Percentiles rank a stretch among this genome's conserved stretches.
Conservation (phyloP, 176 grass and related monocot species). For the Eremochloa ophiuroides region DNA sequence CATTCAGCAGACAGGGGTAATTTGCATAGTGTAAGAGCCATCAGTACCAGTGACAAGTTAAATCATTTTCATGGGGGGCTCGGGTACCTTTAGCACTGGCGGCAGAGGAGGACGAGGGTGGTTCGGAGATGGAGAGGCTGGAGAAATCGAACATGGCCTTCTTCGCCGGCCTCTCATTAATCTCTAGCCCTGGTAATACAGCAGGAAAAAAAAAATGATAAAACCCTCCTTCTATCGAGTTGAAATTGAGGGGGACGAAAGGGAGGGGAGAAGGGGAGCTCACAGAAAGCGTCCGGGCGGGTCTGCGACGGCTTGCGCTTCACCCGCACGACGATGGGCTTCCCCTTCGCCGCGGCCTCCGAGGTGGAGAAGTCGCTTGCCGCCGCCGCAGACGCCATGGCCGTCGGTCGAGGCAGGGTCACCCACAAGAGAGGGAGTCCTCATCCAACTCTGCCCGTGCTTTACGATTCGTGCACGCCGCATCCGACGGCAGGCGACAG, state of each 20-base stretch:
- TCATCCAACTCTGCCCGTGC: not conserved
- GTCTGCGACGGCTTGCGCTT: too few species aligned
- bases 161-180: conserved; percentile 76
- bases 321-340: conserved; percentile 67
- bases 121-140: conserved; percentile 51
- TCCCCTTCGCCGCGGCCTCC: conserved; percentile 15
- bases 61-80: not conserved
- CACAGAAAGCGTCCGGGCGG: conserved; percentile 67
- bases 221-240: not conserved
- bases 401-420: not conserved
- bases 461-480: not conserved
- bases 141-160: conserved; percentile 61
- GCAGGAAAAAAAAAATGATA: not conserved
- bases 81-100: conserved; percentile 29
- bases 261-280: not conserved
- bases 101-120: not conserved
- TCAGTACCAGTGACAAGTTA: not conserved
- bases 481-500: not conserved
- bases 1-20: not conserved
- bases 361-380: not conserved
- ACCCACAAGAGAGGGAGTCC: not conserved
- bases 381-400: not conserved
- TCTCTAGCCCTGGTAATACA: conserved; percentile 61
- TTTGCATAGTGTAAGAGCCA: not conserved
- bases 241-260: not conserved